Conservation (phyloP, 352 stramenopile genomes). For the Halophytophthora batemanensis region DNA sequence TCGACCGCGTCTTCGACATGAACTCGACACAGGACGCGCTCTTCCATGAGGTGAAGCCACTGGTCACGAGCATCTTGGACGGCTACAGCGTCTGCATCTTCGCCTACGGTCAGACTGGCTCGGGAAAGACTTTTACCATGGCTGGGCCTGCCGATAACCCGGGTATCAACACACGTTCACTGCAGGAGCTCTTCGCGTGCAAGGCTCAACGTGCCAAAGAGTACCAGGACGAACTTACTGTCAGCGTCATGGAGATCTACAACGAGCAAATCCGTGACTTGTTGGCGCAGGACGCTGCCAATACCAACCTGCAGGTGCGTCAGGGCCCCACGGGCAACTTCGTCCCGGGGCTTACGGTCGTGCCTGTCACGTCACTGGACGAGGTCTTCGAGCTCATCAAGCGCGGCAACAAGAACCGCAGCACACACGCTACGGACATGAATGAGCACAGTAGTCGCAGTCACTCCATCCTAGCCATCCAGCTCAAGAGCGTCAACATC, state of each 20-base stretch:
- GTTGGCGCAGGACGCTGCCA: slow-evolving; percentile 77
- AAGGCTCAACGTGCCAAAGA: slow-evolving; percentile 68
- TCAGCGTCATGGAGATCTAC: slow-evolving; percentile 96
- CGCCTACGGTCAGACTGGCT: slow-evolving; percentile 85
- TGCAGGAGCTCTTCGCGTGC: slow-evolving; percentile 80
- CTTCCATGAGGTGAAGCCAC: slow-evolving; percentile 70
- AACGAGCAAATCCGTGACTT: slow-evolving; percentile 96
- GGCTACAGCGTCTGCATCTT: slow-evolving; percentile 91
- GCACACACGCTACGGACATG: slow-evolving; percentile 86
- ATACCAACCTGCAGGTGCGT: slow-evolving; percentile 79
- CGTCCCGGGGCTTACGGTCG: slow-evolving; percentile 69
- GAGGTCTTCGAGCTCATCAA: slow-evolving; percentile 87
- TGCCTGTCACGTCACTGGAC: slow-evolving; percentile 72
- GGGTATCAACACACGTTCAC: slow-evolving; percentile 82
- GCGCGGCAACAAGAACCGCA: slow-evolving; percentile 82
- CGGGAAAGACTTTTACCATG: slow-evolving; percentile 88
- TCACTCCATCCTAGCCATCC: slow-evolving; percentile 85
- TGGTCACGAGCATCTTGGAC: slow-evolving; percentile 84
- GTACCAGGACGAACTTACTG: slow-evolving; percentile 80
- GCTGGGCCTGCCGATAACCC: slow-evolving; percentile 60
- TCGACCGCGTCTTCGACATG: slow-evolving; percentile 84
- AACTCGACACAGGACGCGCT: slow-evolving; percentile 73
- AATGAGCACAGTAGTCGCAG: slow-evolving; percentile 89
- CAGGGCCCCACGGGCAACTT: slow-evolving; percentile 85
- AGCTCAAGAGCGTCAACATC: slow-evolving; percentile 81